phyloP scores from a whole-genome alignment of 371 early-diverging fungal species.

The Lichtheimia hyalospora region DNA sequence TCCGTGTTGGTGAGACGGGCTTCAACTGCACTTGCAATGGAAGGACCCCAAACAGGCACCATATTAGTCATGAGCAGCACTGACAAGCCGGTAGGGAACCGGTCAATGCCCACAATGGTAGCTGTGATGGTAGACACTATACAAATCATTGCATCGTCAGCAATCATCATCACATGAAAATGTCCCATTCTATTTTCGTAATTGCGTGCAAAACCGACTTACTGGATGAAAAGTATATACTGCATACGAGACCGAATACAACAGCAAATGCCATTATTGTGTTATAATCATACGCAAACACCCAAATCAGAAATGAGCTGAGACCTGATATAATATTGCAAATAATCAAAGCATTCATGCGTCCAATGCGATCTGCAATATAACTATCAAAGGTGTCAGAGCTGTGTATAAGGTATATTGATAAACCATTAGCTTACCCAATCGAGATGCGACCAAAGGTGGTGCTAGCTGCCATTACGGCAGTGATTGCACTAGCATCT shows the following conservation, averaged over 20 bases:
- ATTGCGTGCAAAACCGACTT: slow-evolving; percentile 4
- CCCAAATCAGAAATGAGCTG: slow-evolving; percentile 4
- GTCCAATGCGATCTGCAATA: slow-evolving; percentile 12
- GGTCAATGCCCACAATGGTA: slow-evolving; percentile 33
- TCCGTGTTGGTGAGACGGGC: slow-evolving; percentile 6
- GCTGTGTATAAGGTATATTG: too few relatives aligned
- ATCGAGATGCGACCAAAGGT: slow-evolving; percentile 13
- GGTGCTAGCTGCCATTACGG: slow-evolving; percentile 16
- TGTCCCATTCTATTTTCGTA: too few relatives aligned
- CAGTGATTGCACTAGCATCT: slow-evolving; percentile 13
- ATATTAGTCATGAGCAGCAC: slow-evolving; percentile 28
- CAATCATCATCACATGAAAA: neutral
- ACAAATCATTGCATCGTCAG: too few relatives aligned
- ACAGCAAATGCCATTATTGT: slow-evolving; percentile 31
- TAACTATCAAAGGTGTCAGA: slow-evolving; percentile 1
- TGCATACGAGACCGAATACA: slow-evolving; percentile 39
- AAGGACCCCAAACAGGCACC: slow-evolving; percentile 32
- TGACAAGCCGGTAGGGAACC: slow-evolving; percentile 37
- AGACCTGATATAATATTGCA: neutral
- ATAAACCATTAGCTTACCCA: slow-evolving; percentile 9
- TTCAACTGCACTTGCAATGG: slow-evolving; percentile 39
- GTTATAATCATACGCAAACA: slow-evolving; percentile 31
- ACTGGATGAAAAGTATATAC: slow-evolving; percentile 33
- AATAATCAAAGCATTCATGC: slow-evolving; percentile 12
- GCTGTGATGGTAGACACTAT: slow-evolving; percentile 37